Evolutionary conservation across 768 basidiomycete species (phyloP), one percentile per base, ranked within the genome.

Genomic region (Punctularia strigosozonata): DNA sequence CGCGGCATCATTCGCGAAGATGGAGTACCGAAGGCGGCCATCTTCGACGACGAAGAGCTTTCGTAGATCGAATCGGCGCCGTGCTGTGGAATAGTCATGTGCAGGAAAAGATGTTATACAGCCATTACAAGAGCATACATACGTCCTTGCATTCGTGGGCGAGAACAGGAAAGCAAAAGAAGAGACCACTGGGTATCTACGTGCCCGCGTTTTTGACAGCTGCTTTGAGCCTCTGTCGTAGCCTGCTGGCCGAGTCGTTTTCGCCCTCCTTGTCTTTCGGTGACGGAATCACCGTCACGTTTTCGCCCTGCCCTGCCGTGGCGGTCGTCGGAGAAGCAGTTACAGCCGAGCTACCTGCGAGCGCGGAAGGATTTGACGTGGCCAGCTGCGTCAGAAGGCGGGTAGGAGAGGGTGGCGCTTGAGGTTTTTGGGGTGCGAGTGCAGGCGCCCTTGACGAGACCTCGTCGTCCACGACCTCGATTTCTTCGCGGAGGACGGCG

Each of bases 1-100:
- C 70, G 86, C 21, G 86, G 86, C 5, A 65, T 86, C 13, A 75
- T 87, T 24, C 61, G 68, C 31, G 61, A 66, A 45, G 81, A 88
- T 42, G 86, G 84, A 7, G 53, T 75, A 6, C 68, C 82, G 0
- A 72, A 72, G 56, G 82, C 79, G 0, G 86, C 84, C 8, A 84
- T 88, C 38, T 88, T 89, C 55, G 60, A 60, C 15, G 83, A 86
- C 44, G 86, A 89, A 35, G 62, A 52, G 34, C 41, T 61, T 8
- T 43, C 47, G 8, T 51, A 42, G 12, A 13, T 17, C 39, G 5
- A 23, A 15, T 23, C 6, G 30, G 6, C 20, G 6, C 21, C 3
- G 19, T 4, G 24, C 40, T n/a, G n/a, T n/a, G n/a, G n/a, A n/a
- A n/a, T n/a, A n/a, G n/a, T n/a, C n/a, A n/a, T n/a, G n/a, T n/a